Evolutionary conservation across 805 yeast genomes (phyloP), one percentile per base, ranked within the genome.

Genomic region (Candida coquimbonensis): DNA sequence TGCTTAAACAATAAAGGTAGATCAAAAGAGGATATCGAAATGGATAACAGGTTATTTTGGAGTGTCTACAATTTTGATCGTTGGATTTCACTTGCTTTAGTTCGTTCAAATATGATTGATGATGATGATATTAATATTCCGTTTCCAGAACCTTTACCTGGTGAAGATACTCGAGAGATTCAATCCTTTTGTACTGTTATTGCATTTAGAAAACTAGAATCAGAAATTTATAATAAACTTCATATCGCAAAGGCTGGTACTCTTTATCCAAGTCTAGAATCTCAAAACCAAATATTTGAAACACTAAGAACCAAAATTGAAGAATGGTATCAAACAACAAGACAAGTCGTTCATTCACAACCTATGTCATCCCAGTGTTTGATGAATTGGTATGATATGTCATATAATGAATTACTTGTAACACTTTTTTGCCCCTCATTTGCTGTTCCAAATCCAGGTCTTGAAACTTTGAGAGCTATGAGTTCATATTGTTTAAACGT

Each of bases 81-180:
- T 38, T 59, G 74, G 19, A 67, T 77, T 19, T 70, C 78, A 6
- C 60, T 72, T 12, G 67, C 76, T 14, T 54, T 77, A 24, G 80
- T 81, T 1, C 64, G 80, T 34, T 73, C 76, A 3, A 63, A 73
- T 25, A 67, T 73, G 0, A 59, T 78, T 17, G 68, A 69, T 33
- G 81, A 77, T 47, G 68, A 68, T 43, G 80, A 76, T 49, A 72
- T 78, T 37, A 74, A 73, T 41, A 67, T 69, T 0, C 74, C 72
- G 0, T 45, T 63, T 7, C 77, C 78, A 3, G 57, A 59, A 19
- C 56, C 70, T 7, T 46, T 73, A 14, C 61, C 59, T 13, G 68
- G 63, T n/a, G 74, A 70, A 24, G 75, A 71, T 44, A 52, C 57
- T 7, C 69, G 67, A 27, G 70, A 69, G 43, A 52, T 70, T 16